phyloP scores from a whole-genome alignment of 202 grass and related monocot genomes.

The Schoenoplectus tabernaemontani region DNA sequence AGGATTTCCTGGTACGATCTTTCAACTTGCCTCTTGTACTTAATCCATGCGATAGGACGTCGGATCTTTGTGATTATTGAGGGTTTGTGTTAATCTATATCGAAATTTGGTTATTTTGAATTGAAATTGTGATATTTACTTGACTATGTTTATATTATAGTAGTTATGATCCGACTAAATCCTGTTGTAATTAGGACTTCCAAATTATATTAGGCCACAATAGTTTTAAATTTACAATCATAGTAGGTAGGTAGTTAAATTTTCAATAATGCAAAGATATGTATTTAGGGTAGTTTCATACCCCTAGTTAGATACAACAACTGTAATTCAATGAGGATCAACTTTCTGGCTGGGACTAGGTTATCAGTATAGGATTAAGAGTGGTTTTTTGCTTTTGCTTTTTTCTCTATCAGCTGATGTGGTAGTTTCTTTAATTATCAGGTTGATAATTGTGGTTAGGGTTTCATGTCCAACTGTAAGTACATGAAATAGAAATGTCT shows the following conservation, averaged over 20 bases:
- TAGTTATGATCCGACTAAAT: neutral
- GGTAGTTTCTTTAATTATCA: too few species aligned
- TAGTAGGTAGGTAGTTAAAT: neutral
- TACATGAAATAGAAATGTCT: neutral
- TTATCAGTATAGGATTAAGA: too few species aligned
- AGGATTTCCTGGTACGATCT: conserved; percentile 4
- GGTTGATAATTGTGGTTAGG: too few species aligned
- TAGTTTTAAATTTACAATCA: neutral
- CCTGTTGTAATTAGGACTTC: neutral
- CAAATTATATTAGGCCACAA: neutral
- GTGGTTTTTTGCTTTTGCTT: too few species aligned
- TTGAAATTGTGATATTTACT: neutral
- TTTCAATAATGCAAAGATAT: neutral
- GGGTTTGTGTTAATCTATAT: neutral
- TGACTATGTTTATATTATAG: neutral
- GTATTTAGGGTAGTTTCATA: neutral
- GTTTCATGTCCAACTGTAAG: neutral
- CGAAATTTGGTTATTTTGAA: neutral
- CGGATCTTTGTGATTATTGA: conserved; percentile 21
- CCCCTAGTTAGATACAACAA: neutral
- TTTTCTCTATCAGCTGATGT: too few species aligned
- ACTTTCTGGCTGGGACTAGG: too few species aligned
- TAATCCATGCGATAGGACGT: conserved; percentile 4
- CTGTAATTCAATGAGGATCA: too few species aligned
- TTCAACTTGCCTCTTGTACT: neutral